Evolutionary conservation across 805 yeast genomes (phyloP).

Genomic region (Candida succiphila): DNA sequence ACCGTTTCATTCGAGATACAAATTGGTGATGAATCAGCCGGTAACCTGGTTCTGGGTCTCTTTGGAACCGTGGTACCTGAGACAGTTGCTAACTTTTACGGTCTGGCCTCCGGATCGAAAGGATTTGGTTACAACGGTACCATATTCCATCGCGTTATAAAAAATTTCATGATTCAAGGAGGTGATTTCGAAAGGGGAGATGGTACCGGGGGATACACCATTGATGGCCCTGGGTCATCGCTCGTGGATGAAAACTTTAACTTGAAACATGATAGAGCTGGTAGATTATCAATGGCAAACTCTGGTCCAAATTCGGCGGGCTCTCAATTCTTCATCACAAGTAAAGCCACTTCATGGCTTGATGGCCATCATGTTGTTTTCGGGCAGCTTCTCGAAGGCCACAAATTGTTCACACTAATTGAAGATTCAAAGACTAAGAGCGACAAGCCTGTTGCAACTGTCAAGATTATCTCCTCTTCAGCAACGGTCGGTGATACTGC

Average conservation of each 20-base stretch:
- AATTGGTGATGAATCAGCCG: conserved; percentile 23
- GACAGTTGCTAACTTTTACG: conserved; percentile 51
- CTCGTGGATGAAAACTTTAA: conserved; percentile 67
- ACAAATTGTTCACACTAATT: conserved; percentile 49
- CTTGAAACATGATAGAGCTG: conserved; percentile 35
- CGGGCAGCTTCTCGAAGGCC: conserved; percentile 66
- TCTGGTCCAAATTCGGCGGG: conserved; percentile 49
- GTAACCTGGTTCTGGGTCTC: conserved; percentile 45
- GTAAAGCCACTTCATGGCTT: conserved; percentile 38
- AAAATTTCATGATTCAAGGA: conserved; percentile 75
- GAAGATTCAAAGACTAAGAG: conserved; percentile 41
- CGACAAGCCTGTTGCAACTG: conserved; percentile 33
- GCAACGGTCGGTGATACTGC: background rate
- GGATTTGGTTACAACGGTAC: conserved; percentile 43
- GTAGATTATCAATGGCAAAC: conserved; percentile 42
- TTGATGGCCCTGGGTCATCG: conserved; percentile 24
- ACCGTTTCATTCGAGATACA: conserved; percentile 30
- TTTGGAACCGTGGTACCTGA: conserved; percentile 59
- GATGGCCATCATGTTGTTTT: conserved; percentile 66
- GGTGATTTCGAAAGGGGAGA: conserved; percentile 65
- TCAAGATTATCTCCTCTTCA: conserved; percentile 22
- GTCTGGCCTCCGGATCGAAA: conserved; percentile 29
- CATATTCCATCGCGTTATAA: conserved; percentile 64
- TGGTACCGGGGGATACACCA: conserved; percentile 74
- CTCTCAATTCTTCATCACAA: conserved; percentile 62